A percentile compares a stretch with the other conserved stretches of the same genome.
Evolutionary conservation across 2,329 filamentous ascomycete species (phyloP).

Genomic region (Botrytis porri): DNA sequence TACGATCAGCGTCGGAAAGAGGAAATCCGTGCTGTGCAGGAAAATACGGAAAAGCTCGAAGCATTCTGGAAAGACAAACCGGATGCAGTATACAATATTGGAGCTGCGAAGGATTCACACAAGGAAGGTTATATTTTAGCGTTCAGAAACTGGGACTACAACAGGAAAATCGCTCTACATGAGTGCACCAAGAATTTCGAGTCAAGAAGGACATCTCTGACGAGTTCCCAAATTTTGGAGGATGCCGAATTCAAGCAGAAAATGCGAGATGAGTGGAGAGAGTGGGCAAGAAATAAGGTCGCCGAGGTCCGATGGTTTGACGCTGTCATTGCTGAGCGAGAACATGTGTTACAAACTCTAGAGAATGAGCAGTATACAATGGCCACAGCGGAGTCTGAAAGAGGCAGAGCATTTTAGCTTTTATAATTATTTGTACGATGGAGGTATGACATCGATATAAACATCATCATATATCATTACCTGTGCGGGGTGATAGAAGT

Average conservation of each 20-base stretch:
- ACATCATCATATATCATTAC: neutral
- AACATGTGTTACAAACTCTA: neutral
- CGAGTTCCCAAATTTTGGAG: neutral
- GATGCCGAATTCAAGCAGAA: too few relatives aligned
- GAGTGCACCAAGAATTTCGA: neutral
- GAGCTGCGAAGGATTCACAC: constrained; percentile 39
- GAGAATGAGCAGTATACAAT: neutral
- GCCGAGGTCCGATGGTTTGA: constrained; percentile 4
- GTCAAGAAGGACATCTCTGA: neutral
- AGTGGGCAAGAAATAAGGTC: constrained; percentile 2
- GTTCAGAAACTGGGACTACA: neutral
- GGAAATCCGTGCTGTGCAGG: constrained; percentile 46
- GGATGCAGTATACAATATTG: constrained; percentile 42
- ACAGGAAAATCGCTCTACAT: neutral
- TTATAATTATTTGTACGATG: neutral
- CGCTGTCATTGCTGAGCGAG: neutral
- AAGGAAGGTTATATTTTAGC: neutral
- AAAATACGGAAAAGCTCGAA: constrained; percentile 43
- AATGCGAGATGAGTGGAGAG: neutral
- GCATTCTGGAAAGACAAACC: constrained; percentile 42
- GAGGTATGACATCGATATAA: neutral
- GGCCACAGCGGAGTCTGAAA: neutral
- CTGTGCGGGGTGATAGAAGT: neutral
- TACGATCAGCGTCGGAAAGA: constrained; percentile 42
- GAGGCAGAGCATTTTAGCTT: neutral